phyloP scores from a whole-genome alignment of 768 basidiomycete genomes.

The Sporobolomyces pararoseus region DNA sequence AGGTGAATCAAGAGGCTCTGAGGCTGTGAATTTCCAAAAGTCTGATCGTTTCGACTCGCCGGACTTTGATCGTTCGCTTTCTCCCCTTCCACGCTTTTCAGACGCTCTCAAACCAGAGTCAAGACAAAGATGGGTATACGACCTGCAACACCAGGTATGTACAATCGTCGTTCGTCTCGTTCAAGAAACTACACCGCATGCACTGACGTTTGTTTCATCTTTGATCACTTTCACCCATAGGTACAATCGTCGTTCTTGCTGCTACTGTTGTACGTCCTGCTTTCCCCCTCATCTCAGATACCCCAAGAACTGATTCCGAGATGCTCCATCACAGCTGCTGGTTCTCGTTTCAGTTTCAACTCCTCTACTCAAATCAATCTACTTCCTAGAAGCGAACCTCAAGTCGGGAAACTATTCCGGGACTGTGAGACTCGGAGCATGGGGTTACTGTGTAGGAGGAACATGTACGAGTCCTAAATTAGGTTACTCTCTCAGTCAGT shows the following conservation, averaged over 20 bases:
- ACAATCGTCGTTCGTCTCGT: neutral
- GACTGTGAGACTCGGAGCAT: conserved; percentile 74
- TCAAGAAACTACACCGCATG: conserved; percentile 5
- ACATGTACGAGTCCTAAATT: conserved; percentile 75
- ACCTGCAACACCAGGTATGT: conserved; percentile 22
- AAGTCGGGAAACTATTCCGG: conserved; percentile 54
- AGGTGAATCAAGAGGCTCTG: too few species aligned
- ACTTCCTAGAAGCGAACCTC: conserved; percentile 70
- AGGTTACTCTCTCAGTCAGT: conserved; percentile 82
- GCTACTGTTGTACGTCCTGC: conserved; percentile 26
- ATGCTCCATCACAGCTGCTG: conserved; percentile 54
- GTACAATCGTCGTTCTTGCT: conserved; percentile 35
- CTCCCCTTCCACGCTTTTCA: too few species aligned
- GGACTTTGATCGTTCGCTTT: too few species aligned
- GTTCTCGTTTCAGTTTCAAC: conserved; percentile 85
- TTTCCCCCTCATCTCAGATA: neutral
- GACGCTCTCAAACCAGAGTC: too few species aligned
- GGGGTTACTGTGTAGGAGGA: conserved; percentile 74
- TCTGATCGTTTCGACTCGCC: too few species aligned
- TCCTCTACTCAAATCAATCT: conserved; percentile 81
- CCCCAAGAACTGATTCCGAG: neutral
- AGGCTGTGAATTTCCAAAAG: too few species aligned
- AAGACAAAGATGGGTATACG: conserved; percentile 6
- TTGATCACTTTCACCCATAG: conserved; percentile 10
- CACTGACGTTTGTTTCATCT: neutral